These are phyloP conservation scores for Trypanosoma conorhini DNA, from an alignment of 208 protist species.

Conservation along the genomic window DNA sequence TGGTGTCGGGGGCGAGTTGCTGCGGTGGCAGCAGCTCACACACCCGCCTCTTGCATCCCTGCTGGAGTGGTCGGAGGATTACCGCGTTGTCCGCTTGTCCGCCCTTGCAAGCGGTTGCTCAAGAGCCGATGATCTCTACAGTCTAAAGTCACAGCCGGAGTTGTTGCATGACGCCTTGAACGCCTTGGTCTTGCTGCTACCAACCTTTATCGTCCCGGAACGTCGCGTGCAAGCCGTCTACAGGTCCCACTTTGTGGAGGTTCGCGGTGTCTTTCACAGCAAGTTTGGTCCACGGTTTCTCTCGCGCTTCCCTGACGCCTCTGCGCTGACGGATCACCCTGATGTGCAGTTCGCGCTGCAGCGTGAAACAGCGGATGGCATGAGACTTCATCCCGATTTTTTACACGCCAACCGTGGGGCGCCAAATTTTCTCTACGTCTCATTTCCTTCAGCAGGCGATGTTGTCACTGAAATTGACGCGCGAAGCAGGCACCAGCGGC, in stretches of 20 bases:
- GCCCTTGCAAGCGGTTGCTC: neutral
- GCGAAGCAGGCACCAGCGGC: neutral
- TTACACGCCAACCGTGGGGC: conserved; percentile 34
- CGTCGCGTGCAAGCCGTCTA: conserved; percentile 11
- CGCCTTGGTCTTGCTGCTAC: conserved; percentile 19
- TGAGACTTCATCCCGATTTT: conserved; percentile 44
- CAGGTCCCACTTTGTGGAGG: conserved; percentile 11
- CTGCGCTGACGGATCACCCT: conserved; percentile 48
- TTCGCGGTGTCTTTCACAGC: neutral
- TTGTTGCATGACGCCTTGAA: conserved; percentile 23
- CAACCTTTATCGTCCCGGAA: conserved; percentile 21
- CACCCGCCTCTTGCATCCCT: conserved; percentile 11
- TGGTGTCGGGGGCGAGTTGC: neutral
- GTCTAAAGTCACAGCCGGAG: conserved; percentile 8
- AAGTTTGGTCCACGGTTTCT: conserved; percentile 17
- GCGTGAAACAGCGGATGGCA: conserved; percentile 4
- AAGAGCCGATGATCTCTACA: conserved; percentile 15
- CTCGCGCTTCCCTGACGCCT: conserved; percentile 37
- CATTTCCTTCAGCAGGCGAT: neutral
- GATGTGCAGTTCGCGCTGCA: conserved; percentile 54
- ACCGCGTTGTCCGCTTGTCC: conserved; percentile 17
- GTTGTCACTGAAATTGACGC: neutral
- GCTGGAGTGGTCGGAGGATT: conserved; percentile 24
- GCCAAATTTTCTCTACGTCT: conserved; percentile 27
- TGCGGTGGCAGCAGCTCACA: conserved; percentile 25